Evolutionary conservation across 495 filamentous ascomycete species (phyloP).

Genomic region (Evernia prunastri): DNA sequence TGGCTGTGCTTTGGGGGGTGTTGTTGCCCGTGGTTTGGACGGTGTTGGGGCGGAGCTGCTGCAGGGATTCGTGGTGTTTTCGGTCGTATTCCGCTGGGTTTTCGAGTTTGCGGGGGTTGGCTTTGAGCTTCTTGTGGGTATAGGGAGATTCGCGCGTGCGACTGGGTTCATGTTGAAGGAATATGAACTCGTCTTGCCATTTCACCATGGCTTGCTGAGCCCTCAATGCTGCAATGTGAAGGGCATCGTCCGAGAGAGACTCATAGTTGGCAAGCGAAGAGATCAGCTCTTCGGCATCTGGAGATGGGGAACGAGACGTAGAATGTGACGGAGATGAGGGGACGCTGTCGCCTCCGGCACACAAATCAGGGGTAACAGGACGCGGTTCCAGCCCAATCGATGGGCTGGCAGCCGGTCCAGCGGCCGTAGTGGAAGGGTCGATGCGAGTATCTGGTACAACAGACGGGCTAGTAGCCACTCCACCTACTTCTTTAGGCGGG

Average conservation of each 20-base stretch:
- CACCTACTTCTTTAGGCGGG: neutral
- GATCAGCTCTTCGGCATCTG: neutral
- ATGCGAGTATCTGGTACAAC: neutral
- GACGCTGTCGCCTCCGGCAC: constrained; percentile 27
- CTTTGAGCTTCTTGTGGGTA: constrained; percentile 6
- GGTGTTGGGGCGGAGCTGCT: neutral
- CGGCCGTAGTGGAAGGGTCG: neutral
- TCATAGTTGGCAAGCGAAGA: neutral
- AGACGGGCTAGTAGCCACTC: neutral
- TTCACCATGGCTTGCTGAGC: constrained; percentile 46
- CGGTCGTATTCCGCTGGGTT: neutral
- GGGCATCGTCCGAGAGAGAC: constrained; percentile 14
- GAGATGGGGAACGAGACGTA: neutral
- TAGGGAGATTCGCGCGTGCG: neutral
- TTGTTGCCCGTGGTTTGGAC: constrained; percentile 19
- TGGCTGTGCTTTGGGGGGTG: constrained; percentile 27
- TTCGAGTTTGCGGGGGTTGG: constrained; percentile 27
- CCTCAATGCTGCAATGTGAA: constrained; percentile 49
- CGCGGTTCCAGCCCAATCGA: neutral
- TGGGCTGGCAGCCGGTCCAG: neutral
- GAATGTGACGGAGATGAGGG: neutral
- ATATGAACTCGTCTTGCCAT: constrained; percentile 60
- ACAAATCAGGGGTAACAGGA: neutral
- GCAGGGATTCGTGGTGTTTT: neutral
- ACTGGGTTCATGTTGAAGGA: constrained; percentile 52